Percentiles rank a stretch among this genome's conserved stretches.
These are phyloP conservation scores for Paraphaeosphaeria sporulosa DNA, from an alignment of 2,329 filamentous ascomycete genomes.

Conservation along the genomic window DNA sequence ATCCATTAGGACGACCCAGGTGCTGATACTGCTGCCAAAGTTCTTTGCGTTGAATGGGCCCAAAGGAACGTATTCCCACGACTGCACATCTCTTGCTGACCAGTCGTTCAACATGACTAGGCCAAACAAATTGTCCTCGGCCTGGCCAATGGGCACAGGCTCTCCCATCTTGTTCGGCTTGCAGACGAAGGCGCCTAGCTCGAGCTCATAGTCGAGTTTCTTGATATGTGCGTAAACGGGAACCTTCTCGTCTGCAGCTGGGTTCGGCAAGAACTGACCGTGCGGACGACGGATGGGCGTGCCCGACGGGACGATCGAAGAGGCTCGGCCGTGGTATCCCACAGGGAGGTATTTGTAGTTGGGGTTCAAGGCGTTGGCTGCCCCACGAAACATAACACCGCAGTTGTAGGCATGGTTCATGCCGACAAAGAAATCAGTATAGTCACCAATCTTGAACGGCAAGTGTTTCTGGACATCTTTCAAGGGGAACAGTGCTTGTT, in stretches of 20 bases:
- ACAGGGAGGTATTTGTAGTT: slow-evolving; percentile 85
- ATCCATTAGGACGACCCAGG: slow-evolving; percentile 81
- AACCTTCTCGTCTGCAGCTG: slow-evolving; percentile 66
- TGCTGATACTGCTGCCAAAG: slow-evolving; percentile 78
- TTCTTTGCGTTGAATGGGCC: slow-evolving; percentile 88
- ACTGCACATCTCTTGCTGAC: slow-evolving; percentile 83
- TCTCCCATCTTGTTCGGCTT: slow-evolving; percentile 70
- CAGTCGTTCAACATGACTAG: slow-evolving; percentile 87
- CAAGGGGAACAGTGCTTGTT: slow-evolving; percentile 66
- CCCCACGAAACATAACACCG: slow-evolving; percentile 75
- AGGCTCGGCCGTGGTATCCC: slow-evolving; percentile 81
- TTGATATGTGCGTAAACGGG: slow-evolving; percentile 70
- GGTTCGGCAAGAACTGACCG: slow-evolving; percentile 75
- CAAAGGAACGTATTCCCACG: slow-evolving; percentile 83
- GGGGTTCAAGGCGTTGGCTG: slow-evolving; percentile 75
- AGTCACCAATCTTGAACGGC: slow-evolving; percentile 81
- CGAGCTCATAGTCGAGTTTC: slow-evolving; percentile 80
- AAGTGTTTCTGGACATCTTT: slow-evolving; percentile 70
- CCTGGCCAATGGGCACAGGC: slow-evolving; percentile 68
- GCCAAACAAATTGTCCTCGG: slow-evolving; percentile 77
- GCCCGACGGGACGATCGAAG: slow-evolving; percentile 76
- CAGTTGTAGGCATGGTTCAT: slow-evolving; percentile 79
- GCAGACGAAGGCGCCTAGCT: slow-evolving; percentile 78
- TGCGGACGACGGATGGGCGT: slow-evolving; percentile 76
- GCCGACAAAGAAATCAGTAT: slow-evolving; percentile 86